Evolutionary conservation across 2,329 filamentous ascomycete genomes (phyloP).

Genomic region (Hirsutella minnesotensis): DNA sequence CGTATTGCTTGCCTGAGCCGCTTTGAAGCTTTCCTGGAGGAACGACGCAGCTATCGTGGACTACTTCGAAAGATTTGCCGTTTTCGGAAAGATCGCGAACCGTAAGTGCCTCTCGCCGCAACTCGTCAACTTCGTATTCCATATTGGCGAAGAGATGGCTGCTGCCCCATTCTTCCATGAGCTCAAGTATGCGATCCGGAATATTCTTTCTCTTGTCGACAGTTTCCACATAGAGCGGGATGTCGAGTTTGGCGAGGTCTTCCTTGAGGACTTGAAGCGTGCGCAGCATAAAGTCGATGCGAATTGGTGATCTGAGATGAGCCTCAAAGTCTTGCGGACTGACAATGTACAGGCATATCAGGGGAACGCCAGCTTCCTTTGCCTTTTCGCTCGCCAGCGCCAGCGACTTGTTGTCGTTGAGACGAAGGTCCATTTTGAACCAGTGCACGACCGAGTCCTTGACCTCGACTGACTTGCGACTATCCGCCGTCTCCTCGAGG

Average conservation of each 20-base stretch:
- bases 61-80: conserved; percentile 56
- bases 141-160: conserved; percentile 71
- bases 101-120: conserved; percentile 62
- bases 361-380: conserved; percentile 52
- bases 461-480: conserved; percentile 37
- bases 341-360: conserved; percentile 68
- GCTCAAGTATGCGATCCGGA: conserved; percentile 46
- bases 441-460: conserved; percentile 67
- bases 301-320: conserved; percentile 58
- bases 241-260: conserved; percentile 58
- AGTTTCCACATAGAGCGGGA: conserved; percentile 67
- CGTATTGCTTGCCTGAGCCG: conserved; percentile 65
- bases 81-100: conserved; percentile 47
- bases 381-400: conserved; percentile 54
- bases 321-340: conserved; percentile 79
- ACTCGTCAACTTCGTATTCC: conserved; percentile 86
- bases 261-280: conserved; percentile 52
- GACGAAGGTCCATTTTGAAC: conserved; percentile 77
- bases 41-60: conserved; percentile 77
- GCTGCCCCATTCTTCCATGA: conserved; percentile 60
- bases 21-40: conserved; percentile 56
- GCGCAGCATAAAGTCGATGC: conserved; percentile 73
- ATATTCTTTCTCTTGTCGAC: conserved; percentile 54
- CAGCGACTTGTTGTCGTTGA: conserved; percentile 61
- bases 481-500: conserved; percentile 45